Conservation (phyloP, 441 rosid species). For the Pelargonium citronellum region DNA sequence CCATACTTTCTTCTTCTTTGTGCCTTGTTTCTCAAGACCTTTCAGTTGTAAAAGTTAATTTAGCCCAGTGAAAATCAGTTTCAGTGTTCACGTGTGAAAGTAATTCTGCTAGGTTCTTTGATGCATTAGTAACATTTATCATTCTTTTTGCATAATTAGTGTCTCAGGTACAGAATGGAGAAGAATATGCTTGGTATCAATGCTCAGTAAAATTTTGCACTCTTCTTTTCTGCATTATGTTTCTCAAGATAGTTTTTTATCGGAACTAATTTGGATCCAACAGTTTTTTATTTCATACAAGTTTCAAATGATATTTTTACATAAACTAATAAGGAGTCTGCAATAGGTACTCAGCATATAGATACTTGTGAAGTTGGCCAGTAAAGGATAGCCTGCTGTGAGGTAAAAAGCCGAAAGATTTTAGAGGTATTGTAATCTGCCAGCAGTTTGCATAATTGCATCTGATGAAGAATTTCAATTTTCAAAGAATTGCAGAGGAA, state of each 20-base stretch:
- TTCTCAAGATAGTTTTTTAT: neutral
- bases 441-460: neutral
- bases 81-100: neutral
- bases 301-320: neutral
- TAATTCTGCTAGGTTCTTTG: neutral
- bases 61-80: no score
- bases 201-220: conserved; percentile 60
- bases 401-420: neutral
- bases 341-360: neutral
- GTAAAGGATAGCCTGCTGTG: neutral
- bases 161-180: conserved; percentile 76
- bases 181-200: conserved; percentile 94
- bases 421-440: neutral
- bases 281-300: neutral
- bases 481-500: neutral
- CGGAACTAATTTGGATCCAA: neutral
- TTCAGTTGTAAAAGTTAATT: no score
- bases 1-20: no score
- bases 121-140: conserved; percentile 6
- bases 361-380: neutral
- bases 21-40: no score
- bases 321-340: neutral
- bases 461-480: neutral
- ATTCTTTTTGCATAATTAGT: conserved; percentile 14
- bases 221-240: conserved; percentile 5